Conservation (phyloP, 1,284 basidiomycete genomes). For the Ceratobasidium sp. region DNA sequence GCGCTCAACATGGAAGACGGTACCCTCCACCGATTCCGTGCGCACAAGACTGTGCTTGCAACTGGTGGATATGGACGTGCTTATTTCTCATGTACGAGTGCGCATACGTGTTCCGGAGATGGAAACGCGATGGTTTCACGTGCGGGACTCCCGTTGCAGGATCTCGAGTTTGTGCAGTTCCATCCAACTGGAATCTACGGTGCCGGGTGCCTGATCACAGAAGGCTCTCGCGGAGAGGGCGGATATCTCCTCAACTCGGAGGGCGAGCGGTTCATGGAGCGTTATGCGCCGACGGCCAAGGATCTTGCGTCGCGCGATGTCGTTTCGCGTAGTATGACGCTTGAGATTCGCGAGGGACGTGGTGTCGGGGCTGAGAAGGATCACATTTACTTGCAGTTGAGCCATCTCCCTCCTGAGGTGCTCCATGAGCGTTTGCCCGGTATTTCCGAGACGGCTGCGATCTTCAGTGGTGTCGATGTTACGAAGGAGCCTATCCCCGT, state of each 20-base stretch:
- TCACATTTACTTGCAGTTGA: slow-evolving; percentile 97
- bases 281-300: slow-evolving; percentile 99
- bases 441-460: slow-evolving; percentile 99
- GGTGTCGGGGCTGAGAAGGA: slow-evolving; percentile 99
- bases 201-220: slow-evolving; percentile 98
- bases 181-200: slow-evolving; percentile 99
- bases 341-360: slow-evolving; percentile 98
- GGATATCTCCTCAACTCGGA: slow-evolving; percentile 98
- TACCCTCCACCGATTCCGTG: slow-evolving; percentile 97
- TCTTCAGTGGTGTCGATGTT: slow-evolving; percentile 99
- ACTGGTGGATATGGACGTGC: slow-evolving; percentile 99
- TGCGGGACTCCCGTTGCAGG: slow-evolving; percentile 96
- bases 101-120: slow-evolving; percentile 99
- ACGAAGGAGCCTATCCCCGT: slow-evolving; percentile 99
- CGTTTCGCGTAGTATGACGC: slow-evolving; percentile 98
- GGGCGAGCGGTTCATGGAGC: slow-evolving; percentile 99
- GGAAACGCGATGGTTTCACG: slow-evolving; percentile 99
- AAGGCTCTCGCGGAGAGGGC: slow-evolving; percentile 99
- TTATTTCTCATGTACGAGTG: slow-evolving; percentile 99
- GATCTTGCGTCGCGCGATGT: slow-evolving; percentile 99
- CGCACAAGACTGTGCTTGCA: slow-evolving; percentile 98
- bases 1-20: slow-evolving; percentile 99
- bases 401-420: slow-evolving; percentile 95
- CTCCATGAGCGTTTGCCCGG: slow-evolving; percentile 98
- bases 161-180: slow-evolving; percentile 99